These are phyloP conservation scores for Chenopodium album DNA, from an alignment of 148 eudicot genomes.

Conservation along the genomic window DNA sequence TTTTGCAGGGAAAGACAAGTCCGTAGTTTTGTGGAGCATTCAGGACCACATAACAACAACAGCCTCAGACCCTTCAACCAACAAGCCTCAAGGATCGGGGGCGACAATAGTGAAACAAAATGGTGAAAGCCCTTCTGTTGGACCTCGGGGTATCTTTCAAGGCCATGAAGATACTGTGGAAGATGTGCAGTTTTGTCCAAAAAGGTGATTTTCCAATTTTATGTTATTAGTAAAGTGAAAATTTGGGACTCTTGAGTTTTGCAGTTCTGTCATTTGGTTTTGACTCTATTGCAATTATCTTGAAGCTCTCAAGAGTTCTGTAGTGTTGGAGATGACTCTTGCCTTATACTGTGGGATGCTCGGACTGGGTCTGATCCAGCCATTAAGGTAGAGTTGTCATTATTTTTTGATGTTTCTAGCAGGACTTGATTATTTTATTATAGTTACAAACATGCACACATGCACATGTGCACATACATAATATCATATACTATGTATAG, in stretches of 20 bases:
- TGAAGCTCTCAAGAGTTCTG: constrained; percentile 97
- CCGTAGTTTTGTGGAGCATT: constrained; percentile 93
- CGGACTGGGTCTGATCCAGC: constrained; percentile 66
- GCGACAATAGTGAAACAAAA: constrained; percentile 58
- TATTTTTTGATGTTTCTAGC: not conserved
- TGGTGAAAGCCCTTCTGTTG: constrained; percentile 69
- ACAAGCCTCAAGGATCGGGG: constrained; percentile 54
- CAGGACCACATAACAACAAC: constrained; percentile 81
- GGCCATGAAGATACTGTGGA: constrained; percentile 95
- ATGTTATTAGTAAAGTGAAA: not conserved
- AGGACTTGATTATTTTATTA: not conserved
- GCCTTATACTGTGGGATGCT: constrained; percentile 96
- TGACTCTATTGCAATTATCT: constrained; percentile 26
- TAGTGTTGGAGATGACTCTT: constrained; percentile 98
- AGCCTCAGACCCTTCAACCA: constrained; percentile 55
- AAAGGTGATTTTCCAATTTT: constrained; percentile 47
- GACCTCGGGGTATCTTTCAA: constrained; percentile 83
- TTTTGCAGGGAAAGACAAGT: constrained; percentile 74
- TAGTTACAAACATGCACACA: not conserved
- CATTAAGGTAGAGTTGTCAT: constrained; percentile 53
- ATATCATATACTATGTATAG: too few species aligned
- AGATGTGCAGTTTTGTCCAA: constrained; percentile 97
- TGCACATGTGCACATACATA: not conserved
- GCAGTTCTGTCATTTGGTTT: constrained; percentile 15
- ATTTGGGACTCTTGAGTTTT: not conserved